A percentile compares a stretch with the other conserved stretches of the same genome.
Conservation (phyloP, 1,284 basidiomycete genomes). For the Cutaneotrichosporon mucoides region DNA sequence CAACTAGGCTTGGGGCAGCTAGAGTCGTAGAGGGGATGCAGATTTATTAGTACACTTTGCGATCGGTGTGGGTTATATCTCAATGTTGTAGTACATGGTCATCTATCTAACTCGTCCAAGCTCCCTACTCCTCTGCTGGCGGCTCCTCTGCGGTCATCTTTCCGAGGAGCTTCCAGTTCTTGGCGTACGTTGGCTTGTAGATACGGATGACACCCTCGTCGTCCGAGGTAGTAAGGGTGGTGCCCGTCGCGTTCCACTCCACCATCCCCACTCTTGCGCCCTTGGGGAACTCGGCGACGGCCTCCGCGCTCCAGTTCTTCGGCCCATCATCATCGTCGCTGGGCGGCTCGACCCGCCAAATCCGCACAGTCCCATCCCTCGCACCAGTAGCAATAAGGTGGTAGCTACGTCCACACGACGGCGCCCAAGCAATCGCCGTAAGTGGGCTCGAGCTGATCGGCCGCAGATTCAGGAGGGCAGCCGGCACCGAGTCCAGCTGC, state of each 20-base stretch:
- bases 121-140: slow-evolving; percentile 25
- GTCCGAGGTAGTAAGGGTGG: slow-evolving; percentile 78
- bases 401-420: slow-evolving; percentile 82
- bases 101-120: neutral
- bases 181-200: slow-evolving; percentile 65
- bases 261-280: slow-evolving; percentile 82
- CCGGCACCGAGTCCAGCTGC: slow-evolving; percentile 49
- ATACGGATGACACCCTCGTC: slow-evolving; percentile 83
- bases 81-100: neutral
- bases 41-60: neutral
- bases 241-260: slow-evolving; percentile 59
- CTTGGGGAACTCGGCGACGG: slow-evolving; percentile 79
- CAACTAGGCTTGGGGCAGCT: neutral
- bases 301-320: slow-evolving; percentile 61
- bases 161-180: slow-evolving; percentile 47
- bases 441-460: slow-evolving; percentile 52
- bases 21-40: neutral
- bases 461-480: slow-evolving; percentile 40
- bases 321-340: slow-evolving; percentile 24
- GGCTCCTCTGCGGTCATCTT: slow-evolving; percentile 49
- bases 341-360: slow-evolving; percentile 68
- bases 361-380: slow-evolving; percentile 76
- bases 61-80: no score
- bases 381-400: slow-evolving; percentile 85
- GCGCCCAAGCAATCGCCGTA: slow-evolving; percentile 81